Conservation (phyloP, 2,329 filamentous ascomycete species). For the Monilinia polystroma region DNA sequence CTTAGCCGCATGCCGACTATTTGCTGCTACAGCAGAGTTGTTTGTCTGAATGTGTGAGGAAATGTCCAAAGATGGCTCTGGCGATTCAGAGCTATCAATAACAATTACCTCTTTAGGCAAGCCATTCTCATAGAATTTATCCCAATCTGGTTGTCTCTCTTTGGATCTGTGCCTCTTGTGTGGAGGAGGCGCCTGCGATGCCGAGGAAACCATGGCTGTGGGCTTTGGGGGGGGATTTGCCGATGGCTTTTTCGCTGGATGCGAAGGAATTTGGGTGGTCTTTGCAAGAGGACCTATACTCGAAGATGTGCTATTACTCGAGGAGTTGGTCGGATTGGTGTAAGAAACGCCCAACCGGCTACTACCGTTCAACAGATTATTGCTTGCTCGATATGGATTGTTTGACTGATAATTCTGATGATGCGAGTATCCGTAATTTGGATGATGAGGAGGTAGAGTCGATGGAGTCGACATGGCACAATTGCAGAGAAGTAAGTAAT, state of each 20-base stretch:
- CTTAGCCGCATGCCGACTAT: constrained; percentile 70
- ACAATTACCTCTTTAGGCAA: constrained; percentile 82
- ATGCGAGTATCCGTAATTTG: constrained; percentile 61
- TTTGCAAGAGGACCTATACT: constrained; percentile 33
- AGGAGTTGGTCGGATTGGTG: constrained; percentile 38
- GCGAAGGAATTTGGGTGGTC: constrained; percentile 30
- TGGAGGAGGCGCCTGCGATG: constrained; percentile 38
- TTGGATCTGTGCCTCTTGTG: constrained; percentile 43
- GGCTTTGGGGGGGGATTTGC: constrained; percentile 37
- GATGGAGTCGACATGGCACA: constrained; percentile 75
- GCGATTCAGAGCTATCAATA: constrained; percentile 67
- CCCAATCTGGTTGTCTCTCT: constrained; percentile 69
- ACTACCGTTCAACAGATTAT: constrained; percentile 40
- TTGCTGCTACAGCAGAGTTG: constrained; percentile 36
- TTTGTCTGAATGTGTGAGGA: constrained; percentile 43
- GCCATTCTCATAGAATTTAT: constrained; percentile 78
- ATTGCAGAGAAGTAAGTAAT: constrained; percentile 21
- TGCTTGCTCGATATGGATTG: constrained; percentile 51
- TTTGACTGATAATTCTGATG: constrained; percentile 55
- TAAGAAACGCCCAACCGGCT: constrained; percentile 39
- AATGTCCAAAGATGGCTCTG: constrained; percentile 40
- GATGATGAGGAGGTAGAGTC: constrained; percentile 67
- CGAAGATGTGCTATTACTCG: constrained; percentile 35
- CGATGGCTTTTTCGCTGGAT: constrained; percentile 22
- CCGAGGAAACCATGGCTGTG: constrained; percentile 40